These are phyloP conservation scores for Ottelia alismoides DNA, from an alignment of 106 monocot species.

Conservation along the genomic window DNA sequence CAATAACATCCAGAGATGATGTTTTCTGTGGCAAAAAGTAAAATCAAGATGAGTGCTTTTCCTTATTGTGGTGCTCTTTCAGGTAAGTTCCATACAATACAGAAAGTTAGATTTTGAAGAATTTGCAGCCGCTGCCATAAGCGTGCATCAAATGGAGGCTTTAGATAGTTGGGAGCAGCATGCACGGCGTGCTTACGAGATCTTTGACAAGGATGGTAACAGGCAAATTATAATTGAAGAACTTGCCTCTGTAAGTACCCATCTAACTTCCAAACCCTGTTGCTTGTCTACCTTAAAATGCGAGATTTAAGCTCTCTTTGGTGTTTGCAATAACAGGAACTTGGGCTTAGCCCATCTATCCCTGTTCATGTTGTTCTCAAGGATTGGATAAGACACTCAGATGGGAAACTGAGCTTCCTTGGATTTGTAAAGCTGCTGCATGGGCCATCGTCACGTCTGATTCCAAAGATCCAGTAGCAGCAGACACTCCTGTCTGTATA, in stretches of 20 bases:
- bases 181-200: constrained; percentile 72
- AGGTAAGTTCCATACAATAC: constrained; percentile 90
- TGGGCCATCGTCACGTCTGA: constrained; percentile 50
- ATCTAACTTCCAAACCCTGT: neutral
- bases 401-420: constrained; percentile 95
- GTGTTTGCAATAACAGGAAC: constrained; percentile 35
- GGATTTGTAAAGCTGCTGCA: constrained; percentile 92
- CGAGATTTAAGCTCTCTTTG: neutral
- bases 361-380: constrained; percentile 91
- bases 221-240: constrained; percentile 90
- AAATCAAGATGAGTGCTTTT: constrained; percentile 2
- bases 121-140: constrained; percentile 76
- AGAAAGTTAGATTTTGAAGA: constrained; percentile 94
- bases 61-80: neutral
- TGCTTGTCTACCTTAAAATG: neutral
- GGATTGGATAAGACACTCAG: constrained; percentile 91
- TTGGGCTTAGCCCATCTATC: constrained; percentile 79
- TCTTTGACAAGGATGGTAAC: constrained; percentile 93
- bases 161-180: constrained; percentile 84
- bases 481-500: too few species aligned
- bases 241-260: constrained; percentile 70
- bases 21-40: too few species aligned
- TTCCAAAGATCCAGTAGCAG: constrained; percentile 48
- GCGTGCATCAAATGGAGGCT: constrained; percentile 82
- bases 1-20: neutral